Evolutionary conservation across 2,329 filamentous ascomycete genomes (phyloP).

Genomic region (Monilinia fructigena): DNA sequence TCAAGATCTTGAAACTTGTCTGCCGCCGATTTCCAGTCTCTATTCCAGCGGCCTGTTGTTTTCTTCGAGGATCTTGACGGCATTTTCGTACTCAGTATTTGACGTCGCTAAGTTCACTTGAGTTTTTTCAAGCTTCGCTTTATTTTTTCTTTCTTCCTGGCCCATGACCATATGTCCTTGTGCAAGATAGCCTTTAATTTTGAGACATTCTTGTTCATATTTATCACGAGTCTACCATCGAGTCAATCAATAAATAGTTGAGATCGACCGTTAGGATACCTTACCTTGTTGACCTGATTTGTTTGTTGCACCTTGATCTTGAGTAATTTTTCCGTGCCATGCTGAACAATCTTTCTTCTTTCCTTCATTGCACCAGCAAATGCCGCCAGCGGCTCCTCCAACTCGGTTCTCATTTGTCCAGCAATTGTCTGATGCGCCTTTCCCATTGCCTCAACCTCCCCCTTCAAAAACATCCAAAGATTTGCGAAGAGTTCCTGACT

Average conservation of each 20-base stretch:
- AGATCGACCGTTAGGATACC: conserved; percentile 31
- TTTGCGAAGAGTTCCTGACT: conserved; percentile 76
- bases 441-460: conserved; percentile 87
- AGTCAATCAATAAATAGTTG: conserved; percentile 30
- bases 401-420: conserved; percentile 89
- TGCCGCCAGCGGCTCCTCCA: conserved; percentile 88
- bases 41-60: conserved; percentile 92
- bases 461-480: conserved; percentile 85
- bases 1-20: conserved; percentile 99
- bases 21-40: conserved; percentile 96
- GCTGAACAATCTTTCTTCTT: conserved; percentile 91
- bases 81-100: conserved; percentile 89
- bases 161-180: conserved; percentile 99
- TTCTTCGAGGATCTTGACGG: conserved; percentile 90
- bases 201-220: conserved; percentile 95
- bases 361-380: conserved; percentile 97
- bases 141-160: conserved; percentile 97
- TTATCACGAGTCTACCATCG: conserved; percentile 72
- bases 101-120: conserved; percentile 91
- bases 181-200: conserved; percentile 97
- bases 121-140: conserved; percentile 97
- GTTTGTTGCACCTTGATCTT: conserved; percentile 95
- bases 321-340: conserved; percentile 87
- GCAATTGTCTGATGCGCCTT: conserved; percentile 92
- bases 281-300: conserved; percentile 82